Base-by-base conservation (phyloP, 2,329 filamentous ascomycete genomes). In the Diplodia corticola region DNA sequence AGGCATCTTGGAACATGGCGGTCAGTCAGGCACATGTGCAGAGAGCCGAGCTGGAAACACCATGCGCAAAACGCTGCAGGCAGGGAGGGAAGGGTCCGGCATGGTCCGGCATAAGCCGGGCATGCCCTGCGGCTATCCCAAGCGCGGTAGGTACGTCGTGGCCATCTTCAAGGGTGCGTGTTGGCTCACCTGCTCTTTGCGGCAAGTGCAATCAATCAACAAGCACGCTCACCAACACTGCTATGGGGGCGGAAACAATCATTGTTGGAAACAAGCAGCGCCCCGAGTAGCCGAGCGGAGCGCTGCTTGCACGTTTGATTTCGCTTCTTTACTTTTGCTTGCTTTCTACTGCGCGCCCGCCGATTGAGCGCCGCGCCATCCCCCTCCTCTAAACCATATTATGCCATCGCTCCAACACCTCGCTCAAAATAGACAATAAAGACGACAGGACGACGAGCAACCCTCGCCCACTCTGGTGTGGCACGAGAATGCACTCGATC, bases 301-400 rank as follows among this genome's bases (percentile, higher is more conserved):
- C 7, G 15, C 40, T 44, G 40, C 40, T 44, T 61, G 57, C n/a
- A 24, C 28, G 1, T 17, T 49, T 50, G 33, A 49, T 30, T 61
- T 37, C 37, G 28, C 17, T 61, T 61, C 44, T 61, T 61, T 49
- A 61, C 57, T 61, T 49, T 60, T 44, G 40, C 40, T 44, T 40
- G 35, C 54, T 46, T 20, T 53, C 50, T 26, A 26, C 48, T 50
- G 22, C 12, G 40, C 57, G 57, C 40, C 44, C 44, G 44, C 37
- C 28, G 37, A 30, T 49, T 49, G 13, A 49, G 37, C 28, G 24
- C 57, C 40, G 57, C 57, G 6, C 10, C 10, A 59, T n/a, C 33
- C 37, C 28, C 37, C n/a, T 33, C 37, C 22, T 44, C 55, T 46
- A 49, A 24, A 20, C 17, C 10, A 13, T 61, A 61, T 61, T 61